phyloP scores from a whole-genome alignment of 257 asterid species.

The Solanum habrochaites region DNA sequence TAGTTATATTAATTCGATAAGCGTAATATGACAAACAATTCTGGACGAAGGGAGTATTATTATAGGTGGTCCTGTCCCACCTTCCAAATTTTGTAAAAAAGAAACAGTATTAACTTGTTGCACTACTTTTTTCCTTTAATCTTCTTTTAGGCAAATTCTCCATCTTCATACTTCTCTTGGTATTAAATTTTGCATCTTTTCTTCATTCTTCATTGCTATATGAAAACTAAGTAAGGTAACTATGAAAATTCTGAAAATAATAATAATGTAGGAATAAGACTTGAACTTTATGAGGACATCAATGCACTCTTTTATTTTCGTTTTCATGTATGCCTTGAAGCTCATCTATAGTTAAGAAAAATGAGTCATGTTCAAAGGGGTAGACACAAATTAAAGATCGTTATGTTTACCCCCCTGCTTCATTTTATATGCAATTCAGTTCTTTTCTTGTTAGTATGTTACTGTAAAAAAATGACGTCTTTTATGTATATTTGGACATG shows the following conservation, averaged over 20 bases:
- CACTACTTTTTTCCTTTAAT: background rate
- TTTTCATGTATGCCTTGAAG: too few relatives aligned
- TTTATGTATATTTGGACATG: background rate
- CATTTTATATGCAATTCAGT: background rate
- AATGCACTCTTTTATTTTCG: too few relatives aligned
- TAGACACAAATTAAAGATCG: background rate
- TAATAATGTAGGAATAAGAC: too few relatives aligned
- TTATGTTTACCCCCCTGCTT: background rate
- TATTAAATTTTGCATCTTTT: background rate
- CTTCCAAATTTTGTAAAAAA: background rate
- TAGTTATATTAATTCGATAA: fast-evolving
- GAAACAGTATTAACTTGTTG: background rate
- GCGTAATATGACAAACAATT: too few relatives aligned
- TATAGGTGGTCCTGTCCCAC: background rate
- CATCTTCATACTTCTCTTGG: background rate
- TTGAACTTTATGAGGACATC: too few relatives aligned
- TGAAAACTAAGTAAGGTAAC: background rate
- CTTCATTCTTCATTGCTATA: background rate
- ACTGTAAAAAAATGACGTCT: background rate
- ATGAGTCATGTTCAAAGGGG: background rate
- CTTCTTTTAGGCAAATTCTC: background rate
- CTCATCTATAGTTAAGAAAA: background rate
- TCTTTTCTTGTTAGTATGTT: background rate
- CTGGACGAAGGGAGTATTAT: background rate
- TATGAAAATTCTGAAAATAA: background rate